A percentile compares a stretch with the other conserved stretches of the same genome.
Evolutionary conservation across 768 basidiomycete species (phyloP).

Genomic region (Tremella mesenterica): DNA sequence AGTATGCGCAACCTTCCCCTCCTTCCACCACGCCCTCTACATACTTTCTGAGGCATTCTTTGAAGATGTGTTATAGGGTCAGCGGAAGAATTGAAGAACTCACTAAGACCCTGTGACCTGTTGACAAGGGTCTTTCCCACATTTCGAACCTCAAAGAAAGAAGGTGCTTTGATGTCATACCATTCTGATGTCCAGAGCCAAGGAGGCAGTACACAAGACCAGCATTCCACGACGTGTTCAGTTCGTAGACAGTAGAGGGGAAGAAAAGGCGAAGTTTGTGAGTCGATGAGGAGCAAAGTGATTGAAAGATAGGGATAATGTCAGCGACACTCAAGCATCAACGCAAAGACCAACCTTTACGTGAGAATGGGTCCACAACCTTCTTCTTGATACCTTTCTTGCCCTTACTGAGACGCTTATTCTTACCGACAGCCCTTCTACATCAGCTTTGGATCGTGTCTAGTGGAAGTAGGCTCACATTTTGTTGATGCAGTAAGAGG

Average conservation of each 20-base stretch:
- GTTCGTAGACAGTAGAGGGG: background rate
- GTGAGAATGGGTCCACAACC: conserved; percentile 98
- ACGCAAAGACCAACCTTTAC: conserved; percentile 65
- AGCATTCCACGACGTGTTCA: no score
- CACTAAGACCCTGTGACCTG: conserved; percentile 95
- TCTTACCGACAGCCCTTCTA: conserved; percentile 55
- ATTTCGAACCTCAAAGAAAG: conserved; percentile 91
- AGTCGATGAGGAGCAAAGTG: background rate
- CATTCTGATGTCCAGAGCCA: conserved; percentile 56
- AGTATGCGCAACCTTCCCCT: background rate
- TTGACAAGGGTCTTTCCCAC: conserved; percentile 98
- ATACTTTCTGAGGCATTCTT: background rate
- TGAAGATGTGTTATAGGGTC: no score
- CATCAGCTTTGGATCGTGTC: conserved; percentile 5
- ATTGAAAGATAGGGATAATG: background rate
- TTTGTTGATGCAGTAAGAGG: no score
- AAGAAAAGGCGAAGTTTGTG: background rate
- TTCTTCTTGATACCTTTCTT: conserved; percentile 85
- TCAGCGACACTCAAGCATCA: background rate
- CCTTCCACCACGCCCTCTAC: background rate
- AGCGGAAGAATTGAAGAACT: conserved; percentile 50
- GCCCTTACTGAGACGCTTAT: conserved; percentile 57
- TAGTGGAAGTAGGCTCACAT: background rate
- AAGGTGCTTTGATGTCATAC: conserved; percentile 99
- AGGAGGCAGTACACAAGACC: background rate